Conservation (phyloP, 2,329 filamentous ascomycete species). For the Myrmaecium sp. region DNA sequence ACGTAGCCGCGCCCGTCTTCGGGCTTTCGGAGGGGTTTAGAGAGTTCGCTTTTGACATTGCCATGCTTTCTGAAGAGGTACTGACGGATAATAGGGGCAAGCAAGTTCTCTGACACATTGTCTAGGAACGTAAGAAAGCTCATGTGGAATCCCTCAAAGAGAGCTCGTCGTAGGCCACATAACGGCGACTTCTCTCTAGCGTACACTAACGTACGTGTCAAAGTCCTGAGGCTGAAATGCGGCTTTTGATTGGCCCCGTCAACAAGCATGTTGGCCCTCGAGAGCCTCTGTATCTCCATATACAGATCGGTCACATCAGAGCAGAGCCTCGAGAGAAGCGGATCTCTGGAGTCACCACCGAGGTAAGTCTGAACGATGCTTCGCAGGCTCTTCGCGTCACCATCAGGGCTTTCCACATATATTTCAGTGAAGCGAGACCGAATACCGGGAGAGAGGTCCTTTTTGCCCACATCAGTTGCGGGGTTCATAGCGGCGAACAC, state of each 20-base stretch:
- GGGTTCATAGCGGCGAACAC: constrained; percentile 99
- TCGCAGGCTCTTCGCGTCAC: constrained; percentile 68
- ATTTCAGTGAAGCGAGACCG: constrained; percentile 89
- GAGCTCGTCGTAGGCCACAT: constrained; percentile 68
- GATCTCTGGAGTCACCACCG: constrained; percentile 46
- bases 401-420: constrained; percentile 83
- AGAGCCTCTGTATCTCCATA: constrained; percentile 67
- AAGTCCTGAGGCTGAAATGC: constrained; percentile 87
- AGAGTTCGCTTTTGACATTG: constrained; percentile 55
- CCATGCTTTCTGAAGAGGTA: constrained; percentile 57
- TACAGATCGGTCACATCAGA: constrained; percentile 78
- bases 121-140: constrained; percentile 85
- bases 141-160: constrained; percentile 97
- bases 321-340: constrained; percentile 51
- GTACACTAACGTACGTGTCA: constrained; percentile 81
- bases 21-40: constrained; percentile 61
- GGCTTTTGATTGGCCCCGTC: constrained; percentile 93
- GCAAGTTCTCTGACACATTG: constrained; percentile 59
- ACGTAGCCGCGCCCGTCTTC: constrained; percentile 63
- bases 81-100: constrained; percentile 65
- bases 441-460: constrained; percentile 76
- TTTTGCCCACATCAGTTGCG: constrained; percentile 91
- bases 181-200: constrained; percentile 68
- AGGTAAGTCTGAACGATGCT: constrained; percentile 82
- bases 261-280: constrained; percentile 67